Evolutionary conservation across 371 early-diverging fungal species (phyloP).

Genomic region (Zychaea mexicana): DNA sequence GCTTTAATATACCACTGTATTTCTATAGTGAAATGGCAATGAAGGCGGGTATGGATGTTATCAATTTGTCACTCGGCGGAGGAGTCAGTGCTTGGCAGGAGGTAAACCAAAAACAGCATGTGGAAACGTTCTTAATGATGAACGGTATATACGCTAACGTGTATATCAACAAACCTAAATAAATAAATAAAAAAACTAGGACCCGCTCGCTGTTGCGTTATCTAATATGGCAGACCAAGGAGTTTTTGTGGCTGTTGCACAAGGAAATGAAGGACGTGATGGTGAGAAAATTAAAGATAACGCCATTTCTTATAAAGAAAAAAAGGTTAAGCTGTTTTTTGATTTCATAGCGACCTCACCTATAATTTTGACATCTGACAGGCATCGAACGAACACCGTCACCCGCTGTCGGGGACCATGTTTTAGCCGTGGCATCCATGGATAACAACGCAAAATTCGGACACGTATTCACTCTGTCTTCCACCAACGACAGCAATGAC

Average conservation of each 20-base stretch:
- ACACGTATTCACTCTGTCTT: neutral
- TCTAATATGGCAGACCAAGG: conserved; percentile 20
- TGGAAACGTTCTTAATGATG: neutral
- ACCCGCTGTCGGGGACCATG: conserved; percentile 18
- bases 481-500: neutral
- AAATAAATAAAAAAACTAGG: conserved; percentile 3
- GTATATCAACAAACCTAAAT: neutral
- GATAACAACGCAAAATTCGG: conserved; percentile 14
- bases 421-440: conserved; percentile 17
- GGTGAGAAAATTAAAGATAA: conserved; percentile 13
- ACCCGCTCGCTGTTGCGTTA: conserved; percentile 20
- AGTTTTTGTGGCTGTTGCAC: conserved; percentile 26
- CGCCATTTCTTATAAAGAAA: neutral
- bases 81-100: conserved; percentile 56
- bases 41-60: conserved; percentile 44
- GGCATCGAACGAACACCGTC: conserved; percentile 27
- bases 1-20: no score
- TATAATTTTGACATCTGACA: neutral
- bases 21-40: conserved; percentile 19
- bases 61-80: conserved; percentile 30
- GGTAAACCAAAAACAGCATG: conserved; percentile 13
- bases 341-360: neutral
- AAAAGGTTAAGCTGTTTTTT: neutral
- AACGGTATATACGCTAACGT: neutral
- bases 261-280: conserved; percentile 37